Evolutionary conservation across 2,329 filamentous ascomycete genomes (phyloP), one percentile per base, ranked within the genome.

Genomic region (Plectosphaerella plurivora): DNA sequence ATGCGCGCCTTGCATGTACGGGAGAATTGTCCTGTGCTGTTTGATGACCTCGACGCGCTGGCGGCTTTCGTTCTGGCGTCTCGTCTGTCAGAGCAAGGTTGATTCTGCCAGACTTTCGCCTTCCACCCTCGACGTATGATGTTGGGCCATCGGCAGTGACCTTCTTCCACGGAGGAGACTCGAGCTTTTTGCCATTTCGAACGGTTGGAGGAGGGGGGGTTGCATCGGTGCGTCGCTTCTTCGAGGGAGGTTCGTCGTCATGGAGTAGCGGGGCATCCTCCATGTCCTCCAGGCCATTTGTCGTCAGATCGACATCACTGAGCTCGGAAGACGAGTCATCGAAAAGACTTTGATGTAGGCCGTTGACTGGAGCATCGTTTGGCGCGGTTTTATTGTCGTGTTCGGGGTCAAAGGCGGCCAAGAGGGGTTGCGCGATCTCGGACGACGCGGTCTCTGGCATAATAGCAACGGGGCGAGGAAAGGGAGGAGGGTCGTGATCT

Each of bases 121-220:
- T 79, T 47, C 89, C 90, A 81, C 79, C 88, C 72, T 79, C 82
- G 45, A 88, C 81, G 66, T 95, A 92, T 1, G 89, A 88, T 4
- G 93, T 94, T 20, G 94, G 94, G 0, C 94, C 94, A 25, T 96
- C 89, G 41, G 88, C 90, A 54, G 81, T 81, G 57, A 89, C 81
- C 63, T 84, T 89, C 74, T 94, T 97, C 94, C 94, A 99, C 20
- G 94, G 94, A 59, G 94, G 94, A 57, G 93, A 97, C 55, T 80
- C 77, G 50, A 75, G 73, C 71, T 86, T 75, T 63, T 69, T 63
- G 55, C 75, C 69, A 56, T 74, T 67, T 51, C 48, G 48, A 4
- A 12, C 24, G 10, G 54, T 61, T 53, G 68, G 64, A 1, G 63
- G 64, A 35, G 75, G 73, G 22, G 73, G 78, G 56, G 67, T 65